Conservation (phyloP, 169 alveolate genomes). For the Cryptosporidium tyzzeri region DNA sequence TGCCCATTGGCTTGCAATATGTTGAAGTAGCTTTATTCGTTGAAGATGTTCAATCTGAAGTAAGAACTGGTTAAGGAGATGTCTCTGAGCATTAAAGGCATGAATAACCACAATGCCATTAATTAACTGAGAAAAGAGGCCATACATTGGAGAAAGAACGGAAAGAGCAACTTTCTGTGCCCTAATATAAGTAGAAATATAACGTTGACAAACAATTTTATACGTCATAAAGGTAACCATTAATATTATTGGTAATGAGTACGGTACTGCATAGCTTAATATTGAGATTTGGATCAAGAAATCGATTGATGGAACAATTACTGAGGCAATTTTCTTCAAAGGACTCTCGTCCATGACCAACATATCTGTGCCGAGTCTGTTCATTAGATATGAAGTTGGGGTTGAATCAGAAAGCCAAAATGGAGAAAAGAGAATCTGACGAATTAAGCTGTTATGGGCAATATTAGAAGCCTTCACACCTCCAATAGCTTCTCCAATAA, state of each 20-base stretch:
- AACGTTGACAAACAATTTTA: constrained; percentile 32
- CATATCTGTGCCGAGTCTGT: constrained; percentile 69
- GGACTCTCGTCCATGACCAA: constrained; percentile 68
- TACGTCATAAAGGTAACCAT: constrained; percentile 36
- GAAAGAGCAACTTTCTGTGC: constrained; percentile 61
- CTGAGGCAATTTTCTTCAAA: constrained; percentile 62
- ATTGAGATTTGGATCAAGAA: constrained; percentile 44
- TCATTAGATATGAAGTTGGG: constrained; percentile 33
- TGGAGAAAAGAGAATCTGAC: constrained; percentile 46
- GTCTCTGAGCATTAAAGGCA: constrained; percentile 56
- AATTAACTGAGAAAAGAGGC: constrained; percentile 51
- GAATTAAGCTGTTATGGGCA: constrained; percentile 27
- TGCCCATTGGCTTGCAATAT: constrained; percentile 74
- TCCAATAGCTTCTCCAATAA: constrained; percentile 69
- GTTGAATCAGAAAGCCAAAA: constrained; percentile 62
- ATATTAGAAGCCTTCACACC: constrained; percentile 55
- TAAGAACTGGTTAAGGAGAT: constrained; percentile 26
- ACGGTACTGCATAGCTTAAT: constrained; percentile 40
- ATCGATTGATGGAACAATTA: constrained; percentile 60
- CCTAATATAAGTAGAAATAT: constrained; percentile 41
- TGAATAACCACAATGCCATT: constrained; percentile 49
- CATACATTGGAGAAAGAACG: constrained; percentile 63
- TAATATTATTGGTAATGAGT: constrained; percentile 29
- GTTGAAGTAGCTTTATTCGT: constrained; percentile 62
- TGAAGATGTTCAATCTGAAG: constrained; percentile 67